Evolutionary conservation across 352 stramenopile genomes (phyloP).

Genomic region (Phytophthora cactorum): DNA sequence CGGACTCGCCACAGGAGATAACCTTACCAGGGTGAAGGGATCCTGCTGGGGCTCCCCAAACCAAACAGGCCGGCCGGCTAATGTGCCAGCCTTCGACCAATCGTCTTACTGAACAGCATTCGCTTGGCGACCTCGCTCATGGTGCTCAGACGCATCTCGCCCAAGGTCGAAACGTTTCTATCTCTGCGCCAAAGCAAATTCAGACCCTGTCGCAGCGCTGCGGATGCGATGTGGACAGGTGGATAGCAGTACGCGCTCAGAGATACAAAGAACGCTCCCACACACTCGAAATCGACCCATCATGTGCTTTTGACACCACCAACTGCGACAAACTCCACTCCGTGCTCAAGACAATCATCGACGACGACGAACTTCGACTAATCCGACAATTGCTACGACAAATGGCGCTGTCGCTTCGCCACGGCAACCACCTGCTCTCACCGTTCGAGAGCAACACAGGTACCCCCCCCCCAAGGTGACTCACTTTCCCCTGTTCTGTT

Average conservation of each 20-base stretch:
- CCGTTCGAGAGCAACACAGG: constrained; percentile 16
- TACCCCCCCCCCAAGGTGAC: constrained; percentile 4
- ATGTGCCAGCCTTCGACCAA: constrained; percentile 2
- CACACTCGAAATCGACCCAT: neutral
- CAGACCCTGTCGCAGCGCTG: constrained; percentile 12
- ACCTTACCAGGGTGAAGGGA: no score
- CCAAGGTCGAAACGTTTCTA: constrained; percentile 6
- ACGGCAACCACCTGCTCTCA: neutral
- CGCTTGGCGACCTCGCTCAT: constrained; percentile 8
- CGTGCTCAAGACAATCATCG: neutral
- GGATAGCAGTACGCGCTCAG: constrained; percentile 11
- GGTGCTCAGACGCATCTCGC: constrained; percentile 6
- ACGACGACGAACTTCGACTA: constrained; percentile 11
- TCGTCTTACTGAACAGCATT: constrained; percentile 15
- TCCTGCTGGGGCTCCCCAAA: no score
- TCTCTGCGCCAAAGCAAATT: constrained; percentile 10
- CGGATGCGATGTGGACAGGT: constrained; percentile 18
- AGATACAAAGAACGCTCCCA: constrained; percentile 11
- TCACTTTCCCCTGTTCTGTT: constrained; percentile 10
- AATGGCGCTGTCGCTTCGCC: neutral
- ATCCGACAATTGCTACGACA: constrained; percentile 5
- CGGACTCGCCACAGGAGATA: no score
- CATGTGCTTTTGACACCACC: constrained; percentile 12
- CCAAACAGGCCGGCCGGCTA: neutral
- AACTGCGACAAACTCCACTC: no score